Evolutionary conservation across 495 filamentous ascomycete species (phyloP).

Genomic region (Trypethelium eluteriae): DNA sequence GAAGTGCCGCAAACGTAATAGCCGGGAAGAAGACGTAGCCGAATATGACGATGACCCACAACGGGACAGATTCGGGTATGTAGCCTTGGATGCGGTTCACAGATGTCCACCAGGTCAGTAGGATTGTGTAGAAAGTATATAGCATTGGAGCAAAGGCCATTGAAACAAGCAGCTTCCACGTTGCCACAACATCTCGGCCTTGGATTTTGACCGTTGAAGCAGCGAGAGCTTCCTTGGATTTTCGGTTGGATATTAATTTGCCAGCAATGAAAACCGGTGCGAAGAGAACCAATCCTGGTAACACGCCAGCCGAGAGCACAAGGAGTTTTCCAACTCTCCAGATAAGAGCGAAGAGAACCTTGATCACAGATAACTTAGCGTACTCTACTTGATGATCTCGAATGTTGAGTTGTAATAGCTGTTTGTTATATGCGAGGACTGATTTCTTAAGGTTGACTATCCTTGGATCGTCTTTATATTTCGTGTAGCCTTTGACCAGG

Average conservation of each 20-base stretch:
- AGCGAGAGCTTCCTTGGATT: conserved; percentile 83
- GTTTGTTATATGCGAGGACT: conserved; percentile 79
- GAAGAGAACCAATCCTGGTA: conserved; percentile 84
- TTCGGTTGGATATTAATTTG: conserved; percentile 82
- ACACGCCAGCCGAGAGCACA: conserved; percentile 67
- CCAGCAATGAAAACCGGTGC: conserved; percentile 82
- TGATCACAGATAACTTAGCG: conserved; percentile 68
- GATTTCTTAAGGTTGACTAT: conserved; percentile 71
- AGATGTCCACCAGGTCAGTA: conserved; percentile 71
- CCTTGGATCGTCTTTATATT: conserved; percentile 84
- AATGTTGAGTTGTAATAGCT: conserved; percentile 75
- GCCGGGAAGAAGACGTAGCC: conserved; percentile 74
- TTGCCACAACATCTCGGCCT: conserved; percentile 91
- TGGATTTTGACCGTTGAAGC: conserved; percentile 91
- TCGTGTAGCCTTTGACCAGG: conserved; percentile 81
- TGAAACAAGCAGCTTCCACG: conserved; percentile 94
- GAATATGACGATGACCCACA: conserved; percentile 64
- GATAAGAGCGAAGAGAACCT: conserved; percentile 66
- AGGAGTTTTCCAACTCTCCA: conserved; percentile 72
- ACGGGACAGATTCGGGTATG: conserved; percentile 70
- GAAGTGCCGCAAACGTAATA: conserved; percentile 87
- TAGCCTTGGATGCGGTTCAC: conserved; percentile 71
- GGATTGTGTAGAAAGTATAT: conserved; percentile 69
- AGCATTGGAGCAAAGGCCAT: conserved; percentile 79
- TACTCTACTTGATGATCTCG: conserved; percentile 96